Base-by-base conservation (phyloP, 805 yeast species). In the Ogataea paraovalis region DNA sequence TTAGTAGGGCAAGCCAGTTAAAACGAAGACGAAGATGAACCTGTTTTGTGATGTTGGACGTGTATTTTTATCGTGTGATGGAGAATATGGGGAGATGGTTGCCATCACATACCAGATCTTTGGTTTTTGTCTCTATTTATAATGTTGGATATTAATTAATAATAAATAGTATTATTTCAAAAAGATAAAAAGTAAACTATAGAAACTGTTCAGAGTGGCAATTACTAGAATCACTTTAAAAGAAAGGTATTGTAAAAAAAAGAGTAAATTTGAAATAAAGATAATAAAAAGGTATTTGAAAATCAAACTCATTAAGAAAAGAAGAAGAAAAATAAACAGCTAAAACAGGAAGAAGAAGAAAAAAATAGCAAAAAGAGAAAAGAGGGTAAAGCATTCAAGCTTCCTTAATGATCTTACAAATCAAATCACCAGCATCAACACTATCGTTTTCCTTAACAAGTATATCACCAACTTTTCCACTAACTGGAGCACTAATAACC, bases 401-500 rank as follows among this genome's bases (percentile, higher is more conserved):
- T 20, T 57, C 65, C 55, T 70, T 73, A 44, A 66, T 76, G 54
- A 86, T 72, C 62, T 75, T 75, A 57, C 84, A 83, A 55, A 95
- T 75, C 69, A 94, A 75, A 67, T 94, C 99, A 54, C 86, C 83
- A 46, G 97, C 96, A 62, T 91, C 99, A 42, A 94, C 97, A 44
- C 92, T 84, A 62, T 94, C 99, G 59, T 96, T 96, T 65, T 88
- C 95, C 69, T 83, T 83, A 55, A 89, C 85, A 42, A 76, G 67
- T 19, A 94, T 78, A 20, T 85, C 88, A 42, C 85, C 83, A 52
- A 94, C 81, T 64, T 78, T 80, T 67, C 99, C 99, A 49, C 84
- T 77, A 50, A 82, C 85, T 46, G 96, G 96, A 20, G 99, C 92
- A 66, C 89, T 80, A 60, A 92, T 91, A 44, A 94, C 96, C 97